Percentiles rank a stretch among this genome's conserved stretches.
These are phyloP conservation scores for Thelonectria discophora DNA, from an alignment of 2,329 filamentous ascomycete species.

Conservation along the genomic window DNA sequence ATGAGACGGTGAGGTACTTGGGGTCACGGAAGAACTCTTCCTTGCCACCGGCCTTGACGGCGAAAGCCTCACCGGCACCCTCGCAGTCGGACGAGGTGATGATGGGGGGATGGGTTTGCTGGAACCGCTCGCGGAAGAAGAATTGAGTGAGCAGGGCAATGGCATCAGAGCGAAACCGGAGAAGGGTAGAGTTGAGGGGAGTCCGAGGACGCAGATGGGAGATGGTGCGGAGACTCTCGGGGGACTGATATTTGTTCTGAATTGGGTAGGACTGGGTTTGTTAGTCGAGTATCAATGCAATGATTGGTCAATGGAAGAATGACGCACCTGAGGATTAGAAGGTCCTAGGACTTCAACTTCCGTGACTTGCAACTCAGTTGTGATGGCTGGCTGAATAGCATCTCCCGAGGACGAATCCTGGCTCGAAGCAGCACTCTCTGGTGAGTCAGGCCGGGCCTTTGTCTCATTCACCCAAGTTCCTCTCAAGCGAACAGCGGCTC, in stretches of 20 bases:
- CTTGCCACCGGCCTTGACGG: constrained; percentile 61
- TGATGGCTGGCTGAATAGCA: constrained; percentile 12
- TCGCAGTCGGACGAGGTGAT: constrained; percentile 98
- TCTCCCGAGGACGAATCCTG: not conserved
- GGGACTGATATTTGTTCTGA: constrained; percentile 94
- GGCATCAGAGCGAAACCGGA: constrained; percentile 84
- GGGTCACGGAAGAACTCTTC: constrained; percentile 78
- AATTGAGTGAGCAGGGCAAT: constrained; percentile 78
- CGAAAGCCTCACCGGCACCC: constrained; percentile 93
- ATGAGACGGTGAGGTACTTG: constrained; percentile 97
- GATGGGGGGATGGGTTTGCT: constrained; percentile 90
- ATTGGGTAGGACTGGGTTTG: constrained; percentile 80
- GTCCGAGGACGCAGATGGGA: constrained; percentile 87
- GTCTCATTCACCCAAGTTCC: constrained; percentile 72
- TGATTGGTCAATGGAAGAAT: not conserved
- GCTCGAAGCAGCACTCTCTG: not conserved
- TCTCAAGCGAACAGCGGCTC: constrained; percentile 78
- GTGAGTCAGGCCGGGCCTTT: constrained; percentile 20
- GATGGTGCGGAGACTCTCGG: constrained; percentile 87
- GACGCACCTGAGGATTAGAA: constrained; percentile 79
- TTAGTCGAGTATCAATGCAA: constrained; percentile 24
- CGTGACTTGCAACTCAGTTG: constrained; percentile 76
- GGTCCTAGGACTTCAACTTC: constrained; percentile 75
- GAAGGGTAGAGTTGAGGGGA: constrained; percentile 79
- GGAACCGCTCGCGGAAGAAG: constrained; percentile 75